phyloP scores from a whole-genome alignment of 2,329 filamentous ascomycete genomes.

The Cladosporium sp. region DNA sequence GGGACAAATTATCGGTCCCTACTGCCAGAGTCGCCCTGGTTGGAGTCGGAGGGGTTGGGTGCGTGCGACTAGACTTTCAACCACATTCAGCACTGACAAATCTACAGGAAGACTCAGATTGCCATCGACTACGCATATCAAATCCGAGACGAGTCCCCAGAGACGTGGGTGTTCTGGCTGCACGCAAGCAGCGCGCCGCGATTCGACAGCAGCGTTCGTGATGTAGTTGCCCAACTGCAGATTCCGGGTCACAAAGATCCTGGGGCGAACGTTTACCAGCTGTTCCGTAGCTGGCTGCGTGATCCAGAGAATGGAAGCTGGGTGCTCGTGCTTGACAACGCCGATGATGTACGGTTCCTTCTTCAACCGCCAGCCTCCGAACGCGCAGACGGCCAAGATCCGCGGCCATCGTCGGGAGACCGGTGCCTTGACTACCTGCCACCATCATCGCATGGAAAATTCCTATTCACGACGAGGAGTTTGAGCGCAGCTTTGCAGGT shows the following conservation, averaged over 20 bases:
- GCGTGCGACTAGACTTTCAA: background rate
- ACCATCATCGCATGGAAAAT: background rate
- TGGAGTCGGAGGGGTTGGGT: slow-evolving; percentile 22
- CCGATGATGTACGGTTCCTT: background rate
- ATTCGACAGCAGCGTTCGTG: slow-evolving; percentile 16
- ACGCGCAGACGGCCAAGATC: background rate
- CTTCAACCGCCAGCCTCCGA: background rate
- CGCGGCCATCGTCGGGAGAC: background rate
- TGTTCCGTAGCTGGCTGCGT: slow-evolving; percentile 18
- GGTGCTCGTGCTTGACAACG: slow-evolving; percentile 3
- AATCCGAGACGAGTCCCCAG: slow-evolving; percentile 10
- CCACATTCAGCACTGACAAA: background rate
- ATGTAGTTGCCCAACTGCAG: slow-evolving; percentile 13
- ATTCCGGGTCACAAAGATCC: slow-evolving; percentile 13
- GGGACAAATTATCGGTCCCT: slow-evolving; percentile 11
- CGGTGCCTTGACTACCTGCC: background rate
- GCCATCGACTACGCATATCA: slow-evolving; percentile 21
- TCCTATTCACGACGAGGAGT: background rate
- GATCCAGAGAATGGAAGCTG: slow-evolving; percentile 11
- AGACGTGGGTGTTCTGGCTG: slow-evolving; percentile 23
- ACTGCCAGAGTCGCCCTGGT: slow-evolving; percentile 16
- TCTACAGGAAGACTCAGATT: slow-evolving; percentile 22
- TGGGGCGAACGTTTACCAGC: slow-evolving; percentile 17
- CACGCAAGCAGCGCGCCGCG: slow-evolving; percentile 20
- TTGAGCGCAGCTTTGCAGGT: background rate